Base-by-base conservation (phyloP, 768 basidiomycete species). In the Kwoniella europaea region DNA sequence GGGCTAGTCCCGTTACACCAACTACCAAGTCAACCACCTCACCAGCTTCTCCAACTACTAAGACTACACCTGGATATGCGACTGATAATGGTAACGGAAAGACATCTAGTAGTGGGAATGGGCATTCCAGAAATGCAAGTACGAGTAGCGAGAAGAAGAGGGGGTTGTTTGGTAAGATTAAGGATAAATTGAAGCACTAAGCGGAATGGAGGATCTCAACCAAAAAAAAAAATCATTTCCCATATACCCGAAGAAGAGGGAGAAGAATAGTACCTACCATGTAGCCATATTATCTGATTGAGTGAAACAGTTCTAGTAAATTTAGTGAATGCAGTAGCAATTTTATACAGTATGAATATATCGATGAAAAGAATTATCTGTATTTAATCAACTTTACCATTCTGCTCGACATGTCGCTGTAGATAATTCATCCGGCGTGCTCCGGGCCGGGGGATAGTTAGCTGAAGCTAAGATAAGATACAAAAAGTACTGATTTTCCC, bases 81-180 rank as follows among this genome's bases (percentile, higher is more conserved):
- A 65, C 44, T 56, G 35, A 22, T 20, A 55, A 43, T 7, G 67
- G 53, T 20, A 52, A 13, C 24, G 55, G 56, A 53, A 35, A 35
- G 35, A 35, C 35, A 6, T n/a, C n/a, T n/a, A n/a, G n/a, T n/a
- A 35, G 7, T 6, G 35, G 35, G 7, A 6, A 35, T 35, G 60
- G 52, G 10, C 69, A 61, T 42, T 44, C 29, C 2, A 64, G 67
- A 27, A 68, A 68, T 3, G n/a, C 41, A 5, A 68, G 67, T 41
- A 62, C 62, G 22, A 68, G 65, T 15, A 54, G 67, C 56, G 55
- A 71, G 62, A 71, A 71, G 71, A 79, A 79, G 69, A 60, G 61
- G 5, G 79, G 79, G 18, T 74, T 81, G 56, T 75, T 81, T 59
- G 66, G 69, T 54, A 81, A 81, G 74, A 41, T 81, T 58, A 81